Evolutionary conservation across 352 stramenopile genomes (phyloP), one percentile per base, ranked within the genome.

Genomic region (Phytophthora hibernalis): DNA sequence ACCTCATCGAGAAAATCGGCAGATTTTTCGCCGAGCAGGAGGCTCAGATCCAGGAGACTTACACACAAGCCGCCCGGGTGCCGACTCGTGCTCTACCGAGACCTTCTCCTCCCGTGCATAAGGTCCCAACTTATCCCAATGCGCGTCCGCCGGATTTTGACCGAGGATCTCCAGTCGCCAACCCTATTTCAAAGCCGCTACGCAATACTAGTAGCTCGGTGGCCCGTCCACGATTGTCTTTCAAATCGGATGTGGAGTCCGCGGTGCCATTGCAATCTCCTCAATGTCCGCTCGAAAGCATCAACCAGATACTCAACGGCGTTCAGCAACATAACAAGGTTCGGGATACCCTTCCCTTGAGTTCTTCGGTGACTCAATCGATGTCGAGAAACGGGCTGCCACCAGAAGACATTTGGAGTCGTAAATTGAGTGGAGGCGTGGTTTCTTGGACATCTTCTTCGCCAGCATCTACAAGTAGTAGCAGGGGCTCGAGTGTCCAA

Each of bases 11-110:
- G 28, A 89, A 86, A 57, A 92, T 90, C 43, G 80, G 81, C 38
- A 75, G 77, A 59, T 92, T 87, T 63, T 92, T 90, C 61, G 79
- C 77, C 2, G 75, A 88, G 21, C 79, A 89, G 50, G 81, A 92
- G 60, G 68, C 59, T 49, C 79, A 89, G 33, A 70, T 86, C 61
- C 81, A 83, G n/a, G 59, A 77, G 2, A 70, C 68, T 2, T 72
- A 80, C 51, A 69, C 47, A 2, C 73, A 75, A n/a, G 50, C 70
- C 0, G 54, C 42, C n/a, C 33, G 63, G 0, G 22, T 56, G 0
- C 37, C 55, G 42, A 13, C 21, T 33, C 66, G 33, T 10, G 43
- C 9, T 28, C 15, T 13, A 20, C 22, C 47, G 40, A 56, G 40
- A 48, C 54, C 33, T 40, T 37, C 35, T 18, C 22, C 38, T 60